Conservation (phyloP, 2,329 filamentous ascomycete genomes). For the Aspergillus fischeri region DNA sequence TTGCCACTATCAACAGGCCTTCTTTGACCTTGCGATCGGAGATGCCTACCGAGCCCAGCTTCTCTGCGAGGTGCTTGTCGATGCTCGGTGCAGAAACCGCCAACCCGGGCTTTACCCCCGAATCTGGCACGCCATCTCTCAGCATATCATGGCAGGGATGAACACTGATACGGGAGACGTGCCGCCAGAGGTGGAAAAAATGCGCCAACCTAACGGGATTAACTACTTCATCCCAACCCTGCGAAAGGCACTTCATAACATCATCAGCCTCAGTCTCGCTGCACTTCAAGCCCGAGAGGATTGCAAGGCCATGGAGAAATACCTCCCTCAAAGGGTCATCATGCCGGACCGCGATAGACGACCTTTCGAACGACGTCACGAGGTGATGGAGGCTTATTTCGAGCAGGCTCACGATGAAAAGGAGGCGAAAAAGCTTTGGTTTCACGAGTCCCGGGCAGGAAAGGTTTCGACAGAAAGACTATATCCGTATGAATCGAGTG, state of each 20-base stretch:
- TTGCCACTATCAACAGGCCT: conserved; percentile 29
- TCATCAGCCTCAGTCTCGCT: conserved; percentile 28
- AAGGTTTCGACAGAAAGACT: conserved; percentile 9
- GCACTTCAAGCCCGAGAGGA: conserved; percentile 31
- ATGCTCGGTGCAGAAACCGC: conserved; percentile 16
- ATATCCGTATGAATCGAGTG: conserved; percentile 27
- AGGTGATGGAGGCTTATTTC: conserved; percentile 5
- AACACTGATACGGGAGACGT: neutral
- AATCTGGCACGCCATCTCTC: conserved; percentile 30
- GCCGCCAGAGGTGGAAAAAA: conserved; percentile 10
- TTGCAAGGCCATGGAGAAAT: conserved; percentile 17
- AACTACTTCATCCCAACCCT: conserved; percentile 28
- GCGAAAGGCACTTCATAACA: conserved; percentile 24
- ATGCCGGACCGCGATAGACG: conserved; percentile 20
- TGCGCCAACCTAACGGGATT: conserved; percentile 24
- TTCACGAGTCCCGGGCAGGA: conserved; percentile 24
- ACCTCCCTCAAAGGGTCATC: conserved; percentile 11
- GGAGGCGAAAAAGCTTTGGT: conserved; percentile 8
- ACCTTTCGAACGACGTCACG: conserved; percentile 17
- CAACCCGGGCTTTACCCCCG: conserved; percentile 26
- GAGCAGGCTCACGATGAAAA: neutral
- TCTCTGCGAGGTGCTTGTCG: conserved; percentile 28
- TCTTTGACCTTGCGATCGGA: conserved; percentile 35
- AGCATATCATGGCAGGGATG: conserved; percentile 25
- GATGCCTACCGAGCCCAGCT: conserved; percentile 34